These are phyloP conservation scores for Coelastrella sp. DNA, from an alignment of 139 green algal species.

Conservation along the genomic window DNA sequence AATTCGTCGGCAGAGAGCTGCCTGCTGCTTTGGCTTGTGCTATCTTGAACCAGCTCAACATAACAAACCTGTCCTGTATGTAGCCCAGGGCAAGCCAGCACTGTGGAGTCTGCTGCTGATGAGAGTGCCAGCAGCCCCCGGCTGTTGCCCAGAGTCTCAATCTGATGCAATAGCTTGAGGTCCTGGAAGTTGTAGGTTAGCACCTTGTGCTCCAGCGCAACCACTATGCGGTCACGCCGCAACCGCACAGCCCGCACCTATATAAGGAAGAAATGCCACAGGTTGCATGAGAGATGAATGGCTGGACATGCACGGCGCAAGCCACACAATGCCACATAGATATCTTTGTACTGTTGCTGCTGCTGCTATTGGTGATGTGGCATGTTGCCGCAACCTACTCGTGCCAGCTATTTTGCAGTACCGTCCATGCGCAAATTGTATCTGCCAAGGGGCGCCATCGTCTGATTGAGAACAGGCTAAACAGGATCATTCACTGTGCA, in stretches of 20 bases:
- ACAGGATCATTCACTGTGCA: too few relatives aligned
- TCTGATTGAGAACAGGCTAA: too few relatives aligned
- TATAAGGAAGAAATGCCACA: neutral
- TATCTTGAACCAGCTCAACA: neutral
- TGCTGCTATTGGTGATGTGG: neutral
- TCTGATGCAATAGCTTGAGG: constrained; percentile 86
- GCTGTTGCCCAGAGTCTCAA: constrained; percentile 92
- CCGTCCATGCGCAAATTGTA: too few relatives aligned
- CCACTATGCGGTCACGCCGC: constrained; percentile 91
- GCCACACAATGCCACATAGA: too few relatives aligned
- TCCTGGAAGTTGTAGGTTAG: constrained; percentile 95
- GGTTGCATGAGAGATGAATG: neutral
- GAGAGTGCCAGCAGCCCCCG: constrained; percentile 88
- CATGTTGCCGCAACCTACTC: neutral
- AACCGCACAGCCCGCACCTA: constrained; percentile 90
- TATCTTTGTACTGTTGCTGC: neutral
- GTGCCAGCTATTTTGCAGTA: neutral
- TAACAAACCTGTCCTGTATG: constrained; percentile 84
- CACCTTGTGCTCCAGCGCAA: constrained; percentile 95
- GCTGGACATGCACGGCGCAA: neutral
- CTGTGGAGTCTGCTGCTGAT: constrained; percentile 78
- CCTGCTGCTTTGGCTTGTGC: neutral
- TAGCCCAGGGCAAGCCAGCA: constrained; percentile 95
- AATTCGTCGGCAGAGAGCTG: too few relatives aligned
- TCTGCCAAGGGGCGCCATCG: too few relatives aligned